These are phyloP conservation scores for Conringia planisiliqua DNA, from an alignment of 345 rosid species.

Conservation along the genomic window DNA sequence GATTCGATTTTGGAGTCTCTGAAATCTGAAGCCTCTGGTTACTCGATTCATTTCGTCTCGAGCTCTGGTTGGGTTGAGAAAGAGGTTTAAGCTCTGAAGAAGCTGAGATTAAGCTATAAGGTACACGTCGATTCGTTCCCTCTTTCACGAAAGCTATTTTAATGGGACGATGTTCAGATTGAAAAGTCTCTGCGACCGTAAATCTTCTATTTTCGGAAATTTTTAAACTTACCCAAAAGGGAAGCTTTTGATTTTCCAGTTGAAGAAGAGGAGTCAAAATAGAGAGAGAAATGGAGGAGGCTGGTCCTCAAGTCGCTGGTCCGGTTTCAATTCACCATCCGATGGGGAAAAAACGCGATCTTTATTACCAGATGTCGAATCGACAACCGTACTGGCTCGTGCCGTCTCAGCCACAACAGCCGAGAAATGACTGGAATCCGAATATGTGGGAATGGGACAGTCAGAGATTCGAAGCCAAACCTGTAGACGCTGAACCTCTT, in stretches of 20 bases:
- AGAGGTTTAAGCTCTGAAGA: neutral
- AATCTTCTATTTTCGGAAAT: neutral
- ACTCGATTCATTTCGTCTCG: neutral
- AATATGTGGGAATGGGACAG: constrained; percentile 79
- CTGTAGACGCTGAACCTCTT: constrained; percentile 33
- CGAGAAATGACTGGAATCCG: constrained; percentile 56
- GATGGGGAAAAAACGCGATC: constrained; percentile 59
- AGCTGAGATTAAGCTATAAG: neutral
- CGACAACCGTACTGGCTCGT: constrained; percentile 27
- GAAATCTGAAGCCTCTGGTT: constrained; percentile 6
- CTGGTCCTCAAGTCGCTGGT: constrained; percentile 62
- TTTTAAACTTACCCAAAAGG: neutral
- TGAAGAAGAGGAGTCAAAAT: neutral
- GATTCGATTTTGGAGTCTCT: neutral
- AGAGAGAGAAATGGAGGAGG: constrained; percentile 54
- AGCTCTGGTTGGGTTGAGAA: neutral
- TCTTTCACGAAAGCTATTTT: neutral
- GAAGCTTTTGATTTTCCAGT: neutral
- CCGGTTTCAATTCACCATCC: constrained; percentile 52
- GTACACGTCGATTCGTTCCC: neutral
- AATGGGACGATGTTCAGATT: neutral
- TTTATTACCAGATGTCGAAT: constrained; percentile 36
- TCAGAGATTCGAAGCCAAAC: constrained; percentile 56
- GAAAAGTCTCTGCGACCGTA: neutral
- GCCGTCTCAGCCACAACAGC: constrained; percentile 23